A percentile compares a stretch with the other conserved stretches of the same genome.
phyloP scores from a whole-genome alignment of 2,329 filamentous ascomycete species.

The Pseudomassariella vexata region DNA sequence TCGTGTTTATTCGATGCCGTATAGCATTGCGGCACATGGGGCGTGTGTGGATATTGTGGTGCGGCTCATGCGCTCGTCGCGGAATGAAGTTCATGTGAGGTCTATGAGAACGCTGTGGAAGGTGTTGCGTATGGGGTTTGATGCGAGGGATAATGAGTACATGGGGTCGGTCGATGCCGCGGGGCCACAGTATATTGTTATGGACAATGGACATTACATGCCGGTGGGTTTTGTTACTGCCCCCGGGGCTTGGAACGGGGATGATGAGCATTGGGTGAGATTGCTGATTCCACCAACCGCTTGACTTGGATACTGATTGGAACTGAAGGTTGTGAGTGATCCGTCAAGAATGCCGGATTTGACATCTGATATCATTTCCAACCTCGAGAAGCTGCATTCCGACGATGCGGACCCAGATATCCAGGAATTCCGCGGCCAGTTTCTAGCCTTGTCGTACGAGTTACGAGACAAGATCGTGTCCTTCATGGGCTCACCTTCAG shows the following conservation, averaged over 20 bases:
- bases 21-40: conserved; percentile 13
- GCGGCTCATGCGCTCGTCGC: conserved; percentile 7
- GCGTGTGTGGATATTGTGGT: conserved; percentile 13
- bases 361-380: conserved; percentile 9
- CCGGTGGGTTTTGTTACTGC: neutral
- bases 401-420: neutral
- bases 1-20: conserved; percentile 4
- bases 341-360: conserved; percentile 2
- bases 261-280: conserved; percentile 6
- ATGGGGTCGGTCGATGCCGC: conserved; percentile 7
- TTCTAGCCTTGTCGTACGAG: conserved; percentile 9
- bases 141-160: conserved; percentile 11
- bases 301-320: too few species aligned
- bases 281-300: too few species aligned
- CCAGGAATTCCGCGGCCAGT: conserved; percentile 7
- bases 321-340: conserved; percentile 3
- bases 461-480: conserved; percentile 7
- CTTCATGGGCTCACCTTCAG: conserved; percentile 2
- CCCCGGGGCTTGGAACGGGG: conserved; percentile 1
- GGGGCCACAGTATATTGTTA: conserved; percentile 5
- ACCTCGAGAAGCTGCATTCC: conserved; percentile 5
- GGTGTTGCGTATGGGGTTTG: conserved; percentile 12
- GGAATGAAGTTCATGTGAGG: conserved; percentile 7
- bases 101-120: conserved; percentile 15
- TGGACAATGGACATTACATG: conserved; percentile 11